A percentile compares a stretch with the other conserved stretches of the same genome.
phyloP scores from a whole-genome alignment of 768 basidiomycete genomes.

The Cystofilobasidium ferigula region DNA sequence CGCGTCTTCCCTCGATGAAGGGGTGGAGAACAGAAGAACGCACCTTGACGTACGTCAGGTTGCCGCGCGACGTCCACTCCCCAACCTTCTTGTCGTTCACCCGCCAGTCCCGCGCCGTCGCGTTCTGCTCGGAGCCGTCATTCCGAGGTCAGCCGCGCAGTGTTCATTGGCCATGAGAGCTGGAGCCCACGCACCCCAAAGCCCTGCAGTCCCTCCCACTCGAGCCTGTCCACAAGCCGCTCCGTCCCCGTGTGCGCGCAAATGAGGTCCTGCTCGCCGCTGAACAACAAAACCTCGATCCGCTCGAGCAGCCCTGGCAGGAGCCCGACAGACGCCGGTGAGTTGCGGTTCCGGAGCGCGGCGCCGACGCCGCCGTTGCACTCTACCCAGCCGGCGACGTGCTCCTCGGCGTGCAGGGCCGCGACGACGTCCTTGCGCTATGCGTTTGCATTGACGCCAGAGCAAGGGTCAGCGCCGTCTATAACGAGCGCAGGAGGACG shows the following conservation, averaged over 20 bases:
- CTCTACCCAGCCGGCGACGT: slow-evolving; percentile 76
- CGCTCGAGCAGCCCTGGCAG: slow-evolving; percentile 66
- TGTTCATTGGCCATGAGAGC: too few species aligned
- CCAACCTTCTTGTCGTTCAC: slow-evolving; percentile 70
- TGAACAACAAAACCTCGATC: slow-evolving; percentile 81
- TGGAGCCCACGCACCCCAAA: slow-evolving; percentile 69
- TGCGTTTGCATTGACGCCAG: neutral
- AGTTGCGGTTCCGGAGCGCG: slow-evolving; percentile 49
- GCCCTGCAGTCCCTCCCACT: slow-evolving; percentile 76
- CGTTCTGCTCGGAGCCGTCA: slow-evolving; percentile 28
- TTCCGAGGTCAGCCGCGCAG: too few species aligned
- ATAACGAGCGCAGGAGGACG: slow-evolving; percentile 33
- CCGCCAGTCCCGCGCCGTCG: slow-evolving; percentile 39
- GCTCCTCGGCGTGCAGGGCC: slow-evolving; percentile 69
- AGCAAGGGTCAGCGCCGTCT: neutral
- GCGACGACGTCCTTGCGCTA: slow-evolving; percentile 69
- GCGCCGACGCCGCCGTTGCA: slow-evolving; percentile 58
- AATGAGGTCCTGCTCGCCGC: slow-evolving; percentile 89
- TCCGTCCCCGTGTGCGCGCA: slow-evolving; percentile 93
- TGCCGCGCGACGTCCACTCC: slow-evolving; percentile 79
- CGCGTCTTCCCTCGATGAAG: neutral
- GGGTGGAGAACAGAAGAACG: slow-evolving; percentile 15
- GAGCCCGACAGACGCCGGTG: slow-evolving; percentile 61
- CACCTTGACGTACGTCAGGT: slow-evolving; percentile 87
- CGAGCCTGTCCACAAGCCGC: slow-evolving; percentile 65